Evolutionary conservation across 1,284 basidiomycete species (phyloP).

Genomic region (Microbotryum silenes-acaulis): DNA sequence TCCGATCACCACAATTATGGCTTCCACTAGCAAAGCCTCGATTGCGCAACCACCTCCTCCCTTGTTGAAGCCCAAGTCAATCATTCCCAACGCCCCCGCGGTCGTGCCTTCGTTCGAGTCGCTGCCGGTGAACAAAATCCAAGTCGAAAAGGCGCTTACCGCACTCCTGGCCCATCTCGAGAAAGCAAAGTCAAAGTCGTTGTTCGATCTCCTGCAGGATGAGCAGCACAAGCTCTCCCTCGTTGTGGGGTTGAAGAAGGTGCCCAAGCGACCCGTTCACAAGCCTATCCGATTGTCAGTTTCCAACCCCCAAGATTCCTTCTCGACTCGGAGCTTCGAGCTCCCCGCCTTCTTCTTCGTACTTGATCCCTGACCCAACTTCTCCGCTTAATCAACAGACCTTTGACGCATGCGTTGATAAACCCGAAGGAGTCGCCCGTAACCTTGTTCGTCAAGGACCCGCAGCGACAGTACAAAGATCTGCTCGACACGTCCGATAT

Average conservation of each 20-base stretch:
- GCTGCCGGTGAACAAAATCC: conserved; percentile 54
- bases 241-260: conserved; percentile 70
- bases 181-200: conserved; percentile 54
- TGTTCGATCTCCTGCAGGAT: conserved; percentile 65
- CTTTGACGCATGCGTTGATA: conserved; percentile 69
- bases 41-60: conserved; percentile 14
- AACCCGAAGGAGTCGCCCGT: conserved; percentile 69
- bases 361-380: not conserved
- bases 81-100: conserved; percentile 22
- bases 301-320: not conserved
- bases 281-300: conserved; percentile 79
- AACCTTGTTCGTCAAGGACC: conserved; percentile 90
- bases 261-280: conserved; percentile 54
- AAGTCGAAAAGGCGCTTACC: conserved; percentile 66
- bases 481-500: conserved; percentile 68
- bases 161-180: conserved; percentile 63
- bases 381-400: conserved; percentile 45
- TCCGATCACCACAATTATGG: not conserved
- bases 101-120: conserved; percentile 19
- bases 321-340: not conserved
- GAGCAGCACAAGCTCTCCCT: conserved; percentile 73
- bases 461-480: conserved; percentile 92
- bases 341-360: not conserved
- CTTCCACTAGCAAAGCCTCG: too few relatives aligned
- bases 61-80: conserved; percentile 25